phyloP scores from a whole-genome alignment of 202 grass and related monocot genomes.

The Cymbopogon flexuosus region DNA sequence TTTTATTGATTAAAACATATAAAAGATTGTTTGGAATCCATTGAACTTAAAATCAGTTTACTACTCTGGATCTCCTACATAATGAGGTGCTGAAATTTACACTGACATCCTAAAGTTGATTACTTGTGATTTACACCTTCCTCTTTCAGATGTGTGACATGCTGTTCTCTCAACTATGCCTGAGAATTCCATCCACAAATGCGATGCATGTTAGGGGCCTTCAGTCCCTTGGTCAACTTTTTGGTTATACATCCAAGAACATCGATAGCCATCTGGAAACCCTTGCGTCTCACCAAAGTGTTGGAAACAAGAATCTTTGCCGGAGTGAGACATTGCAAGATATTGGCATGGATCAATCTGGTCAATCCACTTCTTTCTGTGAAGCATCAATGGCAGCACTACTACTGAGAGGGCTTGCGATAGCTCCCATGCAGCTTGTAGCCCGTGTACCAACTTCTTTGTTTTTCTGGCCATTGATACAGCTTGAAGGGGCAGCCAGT shows the following conservation, averaged over 20 bases:
- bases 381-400: constrained; percentile 84
- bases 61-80: neutral
- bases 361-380: constrained; percentile 39
- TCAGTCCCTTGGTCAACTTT: constrained; percentile 62
- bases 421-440: constrained; percentile 85
- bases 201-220: constrained; percentile 49
- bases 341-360: constrained; percentile 35
- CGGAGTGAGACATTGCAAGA: constrained; percentile 48
- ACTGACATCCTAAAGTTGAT: neutral
- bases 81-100: neutral
- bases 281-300: constrained; percentile 41
- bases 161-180: constrained; percentile 91
- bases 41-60: constrained; percentile 11
- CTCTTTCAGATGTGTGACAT: constrained; percentile 89
- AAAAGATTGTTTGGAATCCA: neutral
- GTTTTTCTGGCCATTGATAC: constrained; percentile 94
- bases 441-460: constrained; percentile 85
- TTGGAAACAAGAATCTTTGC: constrained; percentile 38
- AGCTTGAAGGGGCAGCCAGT: constrained; percentile 91
- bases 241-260: constrained; percentile 57
- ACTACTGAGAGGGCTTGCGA: constrained; percentile 79
- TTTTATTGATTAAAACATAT: neutral
- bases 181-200: constrained; percentile 58
- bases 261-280: constrained; percentile 41
- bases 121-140: constrained; percentile 26